A percentile compares a stretch with the other conserved stretches of the same genome.
phyloP scores from a whole-genome alignment of 73 alveolate genomes.

The Durusdinium trenchii region DNA sequence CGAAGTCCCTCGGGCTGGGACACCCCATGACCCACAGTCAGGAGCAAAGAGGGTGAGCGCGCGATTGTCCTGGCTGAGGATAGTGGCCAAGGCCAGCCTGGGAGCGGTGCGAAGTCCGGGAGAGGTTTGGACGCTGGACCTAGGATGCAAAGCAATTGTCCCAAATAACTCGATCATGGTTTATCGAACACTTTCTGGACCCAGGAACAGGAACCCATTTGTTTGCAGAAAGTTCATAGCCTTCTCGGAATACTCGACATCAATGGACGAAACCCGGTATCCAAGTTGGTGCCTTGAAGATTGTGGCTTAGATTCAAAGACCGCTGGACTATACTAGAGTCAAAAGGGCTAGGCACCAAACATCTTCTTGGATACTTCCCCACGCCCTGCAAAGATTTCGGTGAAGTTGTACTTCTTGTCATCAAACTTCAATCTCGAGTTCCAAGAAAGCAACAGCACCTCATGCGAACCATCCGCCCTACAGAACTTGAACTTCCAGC shows the following conservation, averaged over 20 bases:
- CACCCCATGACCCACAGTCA: background rate
- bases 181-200: no score
- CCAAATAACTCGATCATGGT: no score
- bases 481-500: background rate
- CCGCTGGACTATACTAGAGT: background rate
- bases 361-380: background rate
- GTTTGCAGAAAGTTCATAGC: background rate
- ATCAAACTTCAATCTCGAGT: background rate
- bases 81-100: background rate
- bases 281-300: slow-evolving; percentile 2
- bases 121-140: no score
- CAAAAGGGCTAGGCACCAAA: background rate
- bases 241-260: background rate
- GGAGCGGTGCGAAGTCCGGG: background rate
- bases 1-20: slow-evolving; percentile 19
- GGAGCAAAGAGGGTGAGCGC: slow-evolving; percentile 18
- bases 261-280: background rate
- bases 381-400: background rate
- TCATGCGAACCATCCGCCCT: background rate
- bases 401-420: background rate
- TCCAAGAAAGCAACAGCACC: background rate
- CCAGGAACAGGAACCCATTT: background rate
- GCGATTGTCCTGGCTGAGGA: background rate
- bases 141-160: no score
- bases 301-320: background rate